Percentiles rank a stretch among this genome's conserved stretches.
phyloP scores from a whole-genome alignment of 305 asterid genomes.

The Nicotiana rustica region DNA sequence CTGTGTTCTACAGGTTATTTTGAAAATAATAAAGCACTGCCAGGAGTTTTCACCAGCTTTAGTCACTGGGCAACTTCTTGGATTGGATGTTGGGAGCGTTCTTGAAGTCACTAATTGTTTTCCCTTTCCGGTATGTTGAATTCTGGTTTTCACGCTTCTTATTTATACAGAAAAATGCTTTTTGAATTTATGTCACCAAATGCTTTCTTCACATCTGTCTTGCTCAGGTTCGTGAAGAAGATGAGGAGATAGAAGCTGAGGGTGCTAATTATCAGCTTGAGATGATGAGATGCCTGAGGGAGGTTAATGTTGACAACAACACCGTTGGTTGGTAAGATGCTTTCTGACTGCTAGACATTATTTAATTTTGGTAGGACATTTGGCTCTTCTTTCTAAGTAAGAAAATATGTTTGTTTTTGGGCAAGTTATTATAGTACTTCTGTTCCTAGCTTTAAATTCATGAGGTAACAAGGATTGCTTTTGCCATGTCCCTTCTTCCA shows the following conservation, averaged over 20 bases:
- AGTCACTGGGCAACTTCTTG: slow-evolving; percentile 95
- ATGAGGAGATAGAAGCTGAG: slow-evolving; percentile 94
- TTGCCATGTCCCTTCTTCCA: background rate
- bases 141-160: background rate
- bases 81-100: slow-evolving; percentile 96
- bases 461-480: background rate
- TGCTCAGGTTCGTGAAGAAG: slow-evolving; percentile 85
- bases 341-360: background rate
- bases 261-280: slow-evolving; percentile 99
- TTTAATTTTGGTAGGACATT: background rate
- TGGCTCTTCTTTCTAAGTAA: background rate
- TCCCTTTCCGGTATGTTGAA: slow-evolving; percentile 77
- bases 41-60: slow-evolving; percentile 94
- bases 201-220: background rate
- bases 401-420: background rate
- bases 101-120: slow-evolving; percentile 97
- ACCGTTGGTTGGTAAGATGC: slow-evolving; percentile 87
- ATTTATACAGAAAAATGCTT: background rate
- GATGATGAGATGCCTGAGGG: slow-evolving; percentile 97
- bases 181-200: background rate
- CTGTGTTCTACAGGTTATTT: slow-evolving; percentile 62
- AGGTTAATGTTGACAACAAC: slow-evolving; percentile 97
- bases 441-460: background rate
- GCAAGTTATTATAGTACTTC: background rate
- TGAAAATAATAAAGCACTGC: slow-evolving; percentile 96